Base-by-base conservation (phyloP, 2,329 filamentous ascomycete species). In the Shiraia sp. region DNA sequence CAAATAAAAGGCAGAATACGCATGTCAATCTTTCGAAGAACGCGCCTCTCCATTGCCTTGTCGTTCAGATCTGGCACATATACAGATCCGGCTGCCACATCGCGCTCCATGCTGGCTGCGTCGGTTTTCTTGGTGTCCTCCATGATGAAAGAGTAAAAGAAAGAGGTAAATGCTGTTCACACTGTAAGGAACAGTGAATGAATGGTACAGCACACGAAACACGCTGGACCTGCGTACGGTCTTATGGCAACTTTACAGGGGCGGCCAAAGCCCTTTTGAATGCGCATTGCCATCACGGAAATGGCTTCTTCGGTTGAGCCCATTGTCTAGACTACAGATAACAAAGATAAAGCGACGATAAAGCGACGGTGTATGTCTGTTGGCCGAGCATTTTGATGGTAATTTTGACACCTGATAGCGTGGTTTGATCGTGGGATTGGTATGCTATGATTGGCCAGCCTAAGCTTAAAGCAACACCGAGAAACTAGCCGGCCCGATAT, bases 1-100 rank as follows among this genome's bases (percentile, higher is more conserved):
- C 53, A 56, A 15, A 56, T 56, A 36, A 53, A 56, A 1, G 53
- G 53, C 12, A 56, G 30, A 26, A 56, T 49, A 9, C 52, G 33
- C 23, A 33, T 53, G 30, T 56, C 53, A 15, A 56, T 56, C 23
- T 56, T 56, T 16, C 53, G 50, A 8, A 56, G 50, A 23, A 56
- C 43, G 15, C 51, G 49, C 32, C 37, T 45, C 31, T 55, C 51
- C 49, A 52, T 47, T 10, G 53, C 53, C 15, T 56, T 56, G 46
- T 56, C 51, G 31, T 51, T 49, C 14, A 54, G 25, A 15, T 55
- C 51, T 17, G 51, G 51, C 3, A 50, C 23, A 23, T 52, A 52
- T 15, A 40, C 40, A 15, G 49, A 23, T 9, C 43, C 46, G 7
- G 36, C 28, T 6, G 37, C 43, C 10, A 52, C 8, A n/a, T 48